phyloP scores from a whole-genome alignment of 1,139 yeast species.

The Candida tetrigidarum region DNA sequence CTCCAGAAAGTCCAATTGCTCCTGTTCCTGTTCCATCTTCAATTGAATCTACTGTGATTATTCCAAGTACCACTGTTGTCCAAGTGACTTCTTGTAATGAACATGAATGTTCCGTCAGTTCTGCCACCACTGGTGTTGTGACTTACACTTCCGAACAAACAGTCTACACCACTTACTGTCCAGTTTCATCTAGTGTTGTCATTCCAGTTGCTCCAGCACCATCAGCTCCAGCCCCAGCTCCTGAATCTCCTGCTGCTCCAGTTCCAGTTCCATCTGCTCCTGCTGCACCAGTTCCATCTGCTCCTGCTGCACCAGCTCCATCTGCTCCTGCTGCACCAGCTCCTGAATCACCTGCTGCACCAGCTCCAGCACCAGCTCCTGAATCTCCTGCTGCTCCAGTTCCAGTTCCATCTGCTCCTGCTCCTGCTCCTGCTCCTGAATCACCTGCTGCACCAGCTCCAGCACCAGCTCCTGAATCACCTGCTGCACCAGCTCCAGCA shows the following conservation, averaged over 20 bases:
- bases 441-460: no score
- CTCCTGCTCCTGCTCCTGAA: no score
- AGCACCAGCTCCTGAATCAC: no score
- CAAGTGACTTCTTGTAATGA: constrained; percentile 13
- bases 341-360: no score
- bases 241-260: constrained; percentile 26
- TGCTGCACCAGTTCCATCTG: constrained; percentile 13
- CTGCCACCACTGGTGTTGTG: constrained; percentile 42
- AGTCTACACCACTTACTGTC: constrained; percentile 25
- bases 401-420: no score
- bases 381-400: no score
- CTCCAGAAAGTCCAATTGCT: no score
- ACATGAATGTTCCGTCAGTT: constrained; percentile 29
- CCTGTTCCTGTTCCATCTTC: constrained; percentile 13
- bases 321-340: no score
- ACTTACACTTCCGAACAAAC: constrained; percentile 29
- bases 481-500: no score
- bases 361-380: no score
- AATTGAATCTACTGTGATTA: background rate
- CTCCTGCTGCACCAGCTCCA: no score
- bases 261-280: constrained; percentile 8
- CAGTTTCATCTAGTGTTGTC: constrained; percentile 18
- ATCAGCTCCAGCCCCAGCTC: constrained; percentile 16
- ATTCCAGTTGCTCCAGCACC: constrained; percentile 9
- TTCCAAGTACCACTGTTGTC: constrained; percentile 7